Evolutionary conservation across 208 protist species (phyloP).

Genomic region (Acanthamoeba castellanii): DNA sequence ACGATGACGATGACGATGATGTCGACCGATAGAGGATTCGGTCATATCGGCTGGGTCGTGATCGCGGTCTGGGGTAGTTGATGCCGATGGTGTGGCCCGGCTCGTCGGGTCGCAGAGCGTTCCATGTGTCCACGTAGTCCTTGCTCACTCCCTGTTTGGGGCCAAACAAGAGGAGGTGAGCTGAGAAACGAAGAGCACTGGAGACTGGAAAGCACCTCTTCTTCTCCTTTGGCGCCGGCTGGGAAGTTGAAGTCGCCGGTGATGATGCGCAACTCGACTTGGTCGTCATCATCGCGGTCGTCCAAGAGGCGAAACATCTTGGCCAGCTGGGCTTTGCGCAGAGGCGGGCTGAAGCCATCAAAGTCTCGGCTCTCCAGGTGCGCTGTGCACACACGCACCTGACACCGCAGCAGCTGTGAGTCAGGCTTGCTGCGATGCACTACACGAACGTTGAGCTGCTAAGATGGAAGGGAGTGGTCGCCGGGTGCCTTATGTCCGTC

Average conservation of each 20-base stretch:
- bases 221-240: neutral
- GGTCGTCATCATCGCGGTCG: neutral
- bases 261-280: neutral
- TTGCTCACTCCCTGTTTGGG: neutral
- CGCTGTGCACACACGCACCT: constrained; percentile 42
- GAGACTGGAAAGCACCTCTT: too few species aligned
- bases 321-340: constrained; percentile 35
- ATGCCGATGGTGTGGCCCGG: constrained; percentile 26
- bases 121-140: constrained; percentile 5
- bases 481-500: neutral
- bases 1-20: neutral
- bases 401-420: neutral
- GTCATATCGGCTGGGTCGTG: neutral
- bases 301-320: constrained; percentile 35
- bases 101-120: neutral
- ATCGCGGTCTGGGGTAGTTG: constrained; percentile 5
- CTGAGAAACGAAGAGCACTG: neutral
- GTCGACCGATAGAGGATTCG: neutral
- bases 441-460: neutral
- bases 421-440: neutral
- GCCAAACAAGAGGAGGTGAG: neutral
- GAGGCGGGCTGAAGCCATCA: constrained; percentile 40
- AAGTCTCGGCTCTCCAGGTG: constrained; percentile 46
- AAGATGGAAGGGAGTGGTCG: neutral
- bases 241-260: constrained; percentile 58